Percentiles rank a stretch among this genome's conserved stretches.
phyloP scores from a whole-genome alignment of 2,329 filamentous ascomycete species.

The Pseudocercospora crystallina region DNA sequence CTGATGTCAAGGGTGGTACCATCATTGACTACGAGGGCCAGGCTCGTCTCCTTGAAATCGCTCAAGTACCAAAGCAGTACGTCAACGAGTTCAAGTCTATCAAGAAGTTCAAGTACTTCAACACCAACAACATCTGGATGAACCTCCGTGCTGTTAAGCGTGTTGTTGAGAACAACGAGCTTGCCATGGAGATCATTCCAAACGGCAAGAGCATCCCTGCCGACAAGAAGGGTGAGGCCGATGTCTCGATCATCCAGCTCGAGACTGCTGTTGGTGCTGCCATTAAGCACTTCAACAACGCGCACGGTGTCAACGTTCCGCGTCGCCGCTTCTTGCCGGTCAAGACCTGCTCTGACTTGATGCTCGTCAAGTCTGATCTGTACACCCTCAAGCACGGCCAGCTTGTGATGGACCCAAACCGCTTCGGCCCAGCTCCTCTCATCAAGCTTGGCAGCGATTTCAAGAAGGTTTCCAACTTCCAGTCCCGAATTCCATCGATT shows the following conservation, averaged over 20 bases:
- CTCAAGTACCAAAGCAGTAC: conserved; percentile 99
- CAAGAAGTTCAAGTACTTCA: conserved; percentile 99
- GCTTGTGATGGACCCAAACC: conserved; percentile 92
- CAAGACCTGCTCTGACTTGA: conserved; percentile 99
- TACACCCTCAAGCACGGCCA: conserved; percentile 99
- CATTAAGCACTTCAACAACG: conserved; percentile 98
- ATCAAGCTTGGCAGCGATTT: conserved; percentile 99
- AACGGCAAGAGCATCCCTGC: conserved; percentile 98
- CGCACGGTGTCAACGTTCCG: conserved; percentile 97
- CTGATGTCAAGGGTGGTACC: conserved; percentile 99
- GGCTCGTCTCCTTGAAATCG: conserved; percentile 95
- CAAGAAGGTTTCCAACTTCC: conserved; percentile 99
- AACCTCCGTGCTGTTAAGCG: conserved; percentile 97
- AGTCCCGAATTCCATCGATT: conserved; percentile 81
- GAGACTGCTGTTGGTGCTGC: conserved; percentile 98
- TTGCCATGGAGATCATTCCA: conserved; percentile 99
- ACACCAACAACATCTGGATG: conserved; percentile 99
- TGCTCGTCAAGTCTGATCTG: conserved; percentile 99
- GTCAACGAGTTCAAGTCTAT: conserved; percentile 99
- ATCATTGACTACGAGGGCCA: conserved; percentile 99
- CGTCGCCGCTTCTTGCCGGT: conserved; percentile 97
- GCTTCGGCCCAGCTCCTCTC: conserved; percentile 92
- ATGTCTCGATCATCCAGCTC: conserved; percentile 95
- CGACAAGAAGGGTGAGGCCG: conserved; percentile 99
- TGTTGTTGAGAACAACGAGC: conserved; percentile 96